Base-by-base conservation (phyloP, 768 basidiomycete genomes). In the Lactarius deliciosus region DNA sequence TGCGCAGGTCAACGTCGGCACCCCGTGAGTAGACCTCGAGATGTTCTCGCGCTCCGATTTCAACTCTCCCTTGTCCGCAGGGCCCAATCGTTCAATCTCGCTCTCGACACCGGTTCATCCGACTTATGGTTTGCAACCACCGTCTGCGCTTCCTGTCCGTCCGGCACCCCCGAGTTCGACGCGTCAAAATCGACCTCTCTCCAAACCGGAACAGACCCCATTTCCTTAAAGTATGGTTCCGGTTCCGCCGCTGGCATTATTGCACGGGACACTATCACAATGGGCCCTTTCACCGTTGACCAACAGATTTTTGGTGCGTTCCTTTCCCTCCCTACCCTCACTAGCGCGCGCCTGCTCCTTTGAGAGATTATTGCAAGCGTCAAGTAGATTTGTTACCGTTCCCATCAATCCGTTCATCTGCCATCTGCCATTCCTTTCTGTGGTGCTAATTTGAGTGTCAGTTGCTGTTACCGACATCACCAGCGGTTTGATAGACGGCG, bases 71-170 rank as follows among this genome's bases (percentile, higher is more conserved):
- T 36, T 40, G 2, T n/a, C 9, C 40, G 8, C 68, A 89, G 87
- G 16, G 75, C 86, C 0, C 92, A 94, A 75, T 50, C 78, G 3
- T 89, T 97, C 73, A 80, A 87, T 62, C 81, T 97, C 62, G 86
- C 96, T 63, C 84, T 98, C 40, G 96, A 98, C 76, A 98, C 96
- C 0, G 94, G 94, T 16, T 93, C 90, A 0, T 86, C 86, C 22
- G 96, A 98, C 76, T 79, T 98, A 5, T 99, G 95, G 96, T 82
- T 99, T 8, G 87, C 89, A 0, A 80, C 81, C 18, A 74, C 77
- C 0, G 58, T 72, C 69, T 94, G 85, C 72, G 22, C 5, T 13
- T 69, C 65, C 63, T 91, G 89, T 69, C 64, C 69, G 16, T 3
- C 63, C 0, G 62, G 61, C 22, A 78, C 82, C 0, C 83, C 85